Evolutionary conservation across 768 basidiomycete genomes (phyloP).

Genomic region (Floccularia luteovirens): DNA sequence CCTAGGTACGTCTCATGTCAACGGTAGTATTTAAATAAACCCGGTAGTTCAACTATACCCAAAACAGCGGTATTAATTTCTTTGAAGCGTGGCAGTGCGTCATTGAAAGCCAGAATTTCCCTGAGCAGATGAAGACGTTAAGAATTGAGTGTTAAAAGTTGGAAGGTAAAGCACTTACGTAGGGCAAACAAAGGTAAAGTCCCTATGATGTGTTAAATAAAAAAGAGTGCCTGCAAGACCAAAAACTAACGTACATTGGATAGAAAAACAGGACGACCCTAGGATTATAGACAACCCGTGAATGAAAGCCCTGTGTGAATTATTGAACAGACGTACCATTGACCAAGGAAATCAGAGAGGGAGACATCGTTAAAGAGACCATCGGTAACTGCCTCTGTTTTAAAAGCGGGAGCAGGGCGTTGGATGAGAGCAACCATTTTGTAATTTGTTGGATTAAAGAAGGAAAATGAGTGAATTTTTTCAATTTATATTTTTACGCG

Average conservation of each 20-base stretch:
- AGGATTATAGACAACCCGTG: neutral
- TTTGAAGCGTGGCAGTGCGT: constrained; percentile 70
- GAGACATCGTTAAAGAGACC: constrained; percentile 74
- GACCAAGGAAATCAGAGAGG: constrained; percentile 64
- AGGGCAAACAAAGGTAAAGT: constrained; percentile 89
- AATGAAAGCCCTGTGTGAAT: constrained; percentile 2
- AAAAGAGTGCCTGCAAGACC: neutral
- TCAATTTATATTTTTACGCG: neutral
- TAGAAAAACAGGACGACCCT: constrained; percentile 96
- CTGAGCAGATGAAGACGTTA: constrained; percentile 13
- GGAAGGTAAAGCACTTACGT: constrained; percentile 33
- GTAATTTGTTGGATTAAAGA: constrained; percentile 7
- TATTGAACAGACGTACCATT: constrained; percentile 55
- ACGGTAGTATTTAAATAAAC: neutral
- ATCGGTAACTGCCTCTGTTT: constrained; percentile 64
- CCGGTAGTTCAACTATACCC: constrained; percentile 35
- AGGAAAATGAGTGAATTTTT: neutral
- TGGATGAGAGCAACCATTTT: constrained; percentile 63
- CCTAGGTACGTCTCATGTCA: constrained; percentile 28
- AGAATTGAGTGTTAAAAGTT: neutral
- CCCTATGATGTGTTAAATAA: constrained; percentile 30
- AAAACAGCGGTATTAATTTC: constrained; percentile 70
- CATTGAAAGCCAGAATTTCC: constrained; percentile 93
- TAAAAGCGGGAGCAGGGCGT: constrained; percentile 81
- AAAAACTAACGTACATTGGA: constrained; percentile 60